A percentile compares a stretch with the other conserved stretches of the same genome.
Evolutionary conservation across 768 basidiomycete species (phyloP).

Genomic region (Mycena galericulata): DNA sequence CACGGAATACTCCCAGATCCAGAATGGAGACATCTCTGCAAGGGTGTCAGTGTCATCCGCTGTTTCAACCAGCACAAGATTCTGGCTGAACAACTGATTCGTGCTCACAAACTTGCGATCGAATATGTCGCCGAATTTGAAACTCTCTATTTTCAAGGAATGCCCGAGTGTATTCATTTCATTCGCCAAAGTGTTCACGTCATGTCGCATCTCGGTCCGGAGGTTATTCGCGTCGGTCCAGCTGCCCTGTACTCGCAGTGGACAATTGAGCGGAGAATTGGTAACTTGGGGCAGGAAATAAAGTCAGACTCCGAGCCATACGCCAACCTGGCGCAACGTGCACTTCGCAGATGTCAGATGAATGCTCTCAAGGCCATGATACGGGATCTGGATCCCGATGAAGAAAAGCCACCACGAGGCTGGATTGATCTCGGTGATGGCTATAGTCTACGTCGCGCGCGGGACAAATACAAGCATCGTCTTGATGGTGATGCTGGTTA

Average conservation of each 20-base stretch:
- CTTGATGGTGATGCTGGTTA: no score
- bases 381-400: no score
- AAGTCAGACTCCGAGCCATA: conserved; percentile 37
- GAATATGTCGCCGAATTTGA: conserved; percentile 43
- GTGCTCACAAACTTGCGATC: conserved; percentile 25
- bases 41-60: not conserved
- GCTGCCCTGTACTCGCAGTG: conserved; percentile 28
- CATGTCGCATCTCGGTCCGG: conserved; percentile 33
- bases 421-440: no score
- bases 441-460: no score
- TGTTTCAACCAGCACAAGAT: not conserved
- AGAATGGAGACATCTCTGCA: conserved; percentile 3
- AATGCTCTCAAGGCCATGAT: conserved; percentile 40
- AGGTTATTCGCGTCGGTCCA: conserved; percentile 35
- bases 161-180: conserved; percentile 41
- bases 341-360: conserved; percentile 28
- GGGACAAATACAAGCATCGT: no score
- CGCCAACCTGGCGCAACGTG: conserved; percentile 36
- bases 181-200: conserved; percentile 40
- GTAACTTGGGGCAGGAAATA: conserved; percentile 30
- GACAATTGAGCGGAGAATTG: conserved; percentile 35
- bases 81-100: conserved; percentile 9
- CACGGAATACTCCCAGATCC: not conserved
- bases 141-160: conserved; percentile 38
- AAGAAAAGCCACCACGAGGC: no score